Percentiles rank a stretch among this genome's conserved stretches.
These are phyloP conservation scores for Prunus campanulata DNA, from an alignment of 306 rosid species.

Conservation along the genomic window DNA sequence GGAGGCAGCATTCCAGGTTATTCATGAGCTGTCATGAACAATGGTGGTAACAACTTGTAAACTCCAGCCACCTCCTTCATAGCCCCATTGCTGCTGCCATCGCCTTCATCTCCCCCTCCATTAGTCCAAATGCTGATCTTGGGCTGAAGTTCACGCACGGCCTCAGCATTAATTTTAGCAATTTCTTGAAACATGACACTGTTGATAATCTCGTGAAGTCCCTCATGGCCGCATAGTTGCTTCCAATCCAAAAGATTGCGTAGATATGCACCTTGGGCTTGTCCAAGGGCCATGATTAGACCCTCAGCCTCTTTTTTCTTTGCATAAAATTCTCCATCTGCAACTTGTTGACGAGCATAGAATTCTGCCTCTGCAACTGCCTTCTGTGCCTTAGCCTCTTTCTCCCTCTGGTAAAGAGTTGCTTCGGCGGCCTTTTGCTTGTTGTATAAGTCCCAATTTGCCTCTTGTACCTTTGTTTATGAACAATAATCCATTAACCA, in stretches of 20 bases:
- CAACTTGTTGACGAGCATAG: slow-evolving; percentile 28
- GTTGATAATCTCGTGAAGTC: slow-evolving; percentile 35
- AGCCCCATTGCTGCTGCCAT: slow-evolving; percentile 3
- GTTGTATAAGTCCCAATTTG: slow-evolving; percentile 37
- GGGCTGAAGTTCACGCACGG: slow-evolving; percentile 28
- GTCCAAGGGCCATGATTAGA: slow-evolving; percentile 24
- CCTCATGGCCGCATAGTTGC: slow-evolving; percentile 26
- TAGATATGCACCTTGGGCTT: slow-evolving; percentile 32
- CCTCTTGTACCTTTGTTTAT: slow-evolving; percentile 36
- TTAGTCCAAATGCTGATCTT: slow-evolving; percentile 39
- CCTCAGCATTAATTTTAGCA: slow-evolving; percentile 36
- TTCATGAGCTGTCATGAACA: slow-evolving; percentile 35
- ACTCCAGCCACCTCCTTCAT: slow-evolving; percentile 31
- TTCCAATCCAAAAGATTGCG: slow-evolving; percentile 26
- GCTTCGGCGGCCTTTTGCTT: slow-evolving; percentile 37
- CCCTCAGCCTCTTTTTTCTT: slow-evolving; percentile 42
- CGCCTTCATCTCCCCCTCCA: neutral
- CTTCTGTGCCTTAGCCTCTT: slow-evolving; percentile 30
- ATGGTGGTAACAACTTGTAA: slow-evolving; percentile 36
- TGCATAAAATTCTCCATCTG: slow-evolving; percentile 33
- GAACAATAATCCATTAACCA: neutral
- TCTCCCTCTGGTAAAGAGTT: slow-evolving; percentile 19
- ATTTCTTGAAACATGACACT: slow-evolving; percentile 26
- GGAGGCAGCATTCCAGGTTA: slow-evolving; percentile 43
- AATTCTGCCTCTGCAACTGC: slow-evolving; percentile 25